Evolutionary conservation across 768 basidiomycete species (phyloP).

Genomic region (Xerocomellus dryophilus): DNA sequence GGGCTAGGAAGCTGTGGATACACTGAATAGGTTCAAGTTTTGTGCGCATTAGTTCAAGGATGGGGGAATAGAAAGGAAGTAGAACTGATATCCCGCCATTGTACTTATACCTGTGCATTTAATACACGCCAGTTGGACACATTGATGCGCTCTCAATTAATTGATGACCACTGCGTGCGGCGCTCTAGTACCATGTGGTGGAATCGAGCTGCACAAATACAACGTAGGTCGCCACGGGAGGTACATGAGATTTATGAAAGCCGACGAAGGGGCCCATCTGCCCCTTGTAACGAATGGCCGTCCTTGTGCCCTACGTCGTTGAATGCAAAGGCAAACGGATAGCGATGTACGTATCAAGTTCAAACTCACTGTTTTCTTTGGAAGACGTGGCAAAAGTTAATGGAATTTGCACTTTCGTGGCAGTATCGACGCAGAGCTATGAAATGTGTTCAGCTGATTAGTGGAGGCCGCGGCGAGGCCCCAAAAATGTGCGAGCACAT

Average conservation of each 20-base stretch:
- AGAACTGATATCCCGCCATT: background rate
- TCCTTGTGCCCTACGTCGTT: background rate
- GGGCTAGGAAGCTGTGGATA: constrained; percentile 1
- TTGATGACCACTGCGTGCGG: background rate
- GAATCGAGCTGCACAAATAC: background rate
- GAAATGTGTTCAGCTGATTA: too few relatives aligned
- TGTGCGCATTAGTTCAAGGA: background rate
- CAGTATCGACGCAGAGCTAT: too few relatives aligned
- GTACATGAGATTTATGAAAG: too few relatives aligned
- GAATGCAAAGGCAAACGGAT: background rate
- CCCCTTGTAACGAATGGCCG: too few relatives aligned
- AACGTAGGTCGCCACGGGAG: too few relatives aligned
- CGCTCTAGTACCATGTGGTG: background rate
- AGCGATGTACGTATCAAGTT: background rate
- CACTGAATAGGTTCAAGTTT: background rate
- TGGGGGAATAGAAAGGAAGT: background rate
- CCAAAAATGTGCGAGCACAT: too few relatives aligned
- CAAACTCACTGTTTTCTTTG: background rate
- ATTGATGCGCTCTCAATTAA: background rate
- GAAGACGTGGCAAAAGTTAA: too few relatives aligned
- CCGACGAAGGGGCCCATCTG: background rate
- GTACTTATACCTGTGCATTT: background rate
- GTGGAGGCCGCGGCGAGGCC: too few relatives aligned
- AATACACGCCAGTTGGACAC: too few relatives aligned
- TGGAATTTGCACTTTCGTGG: too few relatives aligned